Percentiles rank a stretch among this genome's conserved stretches.
These are phyloP conservation scores for Ascochyta pisi DNA, from an alignment of 2,329 filamentous ascomycete species.

Conservation along the genomic window DNA sequence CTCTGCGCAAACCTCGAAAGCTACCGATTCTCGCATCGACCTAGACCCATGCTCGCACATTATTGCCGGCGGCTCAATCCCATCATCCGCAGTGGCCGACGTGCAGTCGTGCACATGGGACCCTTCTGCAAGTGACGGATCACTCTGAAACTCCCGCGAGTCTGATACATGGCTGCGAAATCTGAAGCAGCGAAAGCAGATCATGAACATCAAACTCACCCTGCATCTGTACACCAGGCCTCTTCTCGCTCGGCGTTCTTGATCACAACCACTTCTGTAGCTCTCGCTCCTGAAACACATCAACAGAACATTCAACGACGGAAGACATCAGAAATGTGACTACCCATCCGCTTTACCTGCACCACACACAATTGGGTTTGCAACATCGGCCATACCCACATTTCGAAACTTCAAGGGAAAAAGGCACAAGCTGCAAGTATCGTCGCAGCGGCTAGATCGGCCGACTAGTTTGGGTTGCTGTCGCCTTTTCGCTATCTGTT, in stretches of 20 bases:
- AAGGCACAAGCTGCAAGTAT: not conserved
- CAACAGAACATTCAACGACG: not conserved
- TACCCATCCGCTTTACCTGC: slow-evolving; percentile 9
- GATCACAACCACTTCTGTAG: not conserved
- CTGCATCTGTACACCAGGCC: slow-evolving; percentile 18
- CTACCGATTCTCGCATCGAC: slow-evolving; percentile 16
- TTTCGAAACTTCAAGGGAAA: not conserved
- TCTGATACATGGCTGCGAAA: slow-evolving; percentile 42
- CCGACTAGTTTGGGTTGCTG: slow-evolving; percentile 14
- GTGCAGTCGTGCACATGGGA: slow-evolving; percentile 19
- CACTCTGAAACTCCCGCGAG: slow-evolving; percentile 44
- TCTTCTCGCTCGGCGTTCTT: slow-evolving; percentile 1
- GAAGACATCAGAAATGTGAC: not conserved
- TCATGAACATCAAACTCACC: slow-evolving; percentile 39
- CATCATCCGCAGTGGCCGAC: slow-evolving; percentile 20
- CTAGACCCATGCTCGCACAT: slow-evolving; percentile 11
- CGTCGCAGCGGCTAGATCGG: slow-evolving; percentile 22
- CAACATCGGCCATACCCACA: not conserved
- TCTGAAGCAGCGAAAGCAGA: slow-evolving; percentile 46
- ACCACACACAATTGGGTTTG: slow-evolving; percentile 5
- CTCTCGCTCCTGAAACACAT: slow-evolving; percentile 7
- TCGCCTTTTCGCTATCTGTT: slow-evolving; percentile 3
- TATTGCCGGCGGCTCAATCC: slow-evolving; percentile 27
- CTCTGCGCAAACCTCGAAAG: slow-evolving; percentile 1
- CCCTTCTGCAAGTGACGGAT: slow-evolving; percentile 34